phyloP scores from a whole-genome alignment of 352 stramenopile species.

The Globisporangium splendens region DNA sequence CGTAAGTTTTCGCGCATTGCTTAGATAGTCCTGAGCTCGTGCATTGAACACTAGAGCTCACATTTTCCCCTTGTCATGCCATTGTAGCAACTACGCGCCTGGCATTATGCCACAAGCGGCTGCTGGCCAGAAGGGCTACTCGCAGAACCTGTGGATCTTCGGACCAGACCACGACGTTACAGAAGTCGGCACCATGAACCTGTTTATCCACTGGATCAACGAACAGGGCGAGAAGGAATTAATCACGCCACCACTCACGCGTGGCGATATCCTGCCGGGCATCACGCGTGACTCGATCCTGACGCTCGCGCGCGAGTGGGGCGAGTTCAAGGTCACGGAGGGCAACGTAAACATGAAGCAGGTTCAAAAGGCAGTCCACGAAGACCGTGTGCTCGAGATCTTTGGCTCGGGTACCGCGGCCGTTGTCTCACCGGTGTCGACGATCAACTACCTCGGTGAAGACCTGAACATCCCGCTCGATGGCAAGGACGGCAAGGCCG shows the following conservation, averaged over 20 bases:
- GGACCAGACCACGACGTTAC: conserved; percentile 89
- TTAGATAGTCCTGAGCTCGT: too few relatives aligned
- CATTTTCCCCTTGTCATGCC: too few relatives aligned
- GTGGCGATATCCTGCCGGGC: conserved; percentile 96
- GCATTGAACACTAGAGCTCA: too few relatives aligned
- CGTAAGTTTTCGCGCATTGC: conserved; percentile 28
- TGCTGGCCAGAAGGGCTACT: conserved; percentile 83
- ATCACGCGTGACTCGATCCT: conserved; percentile 96
- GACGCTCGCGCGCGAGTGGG: conserved; percentile 87
- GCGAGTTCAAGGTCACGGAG: conserved; percentile 94
- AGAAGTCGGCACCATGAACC: conserved; percentile 96
- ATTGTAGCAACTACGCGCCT: conserved; percentile 73
- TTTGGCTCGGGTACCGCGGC: conserved; percentile 96
- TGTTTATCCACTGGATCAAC: conserved; percentile 96
- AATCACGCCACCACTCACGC: conserved; percentile 92
- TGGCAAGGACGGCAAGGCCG: conserved; percentile 78
- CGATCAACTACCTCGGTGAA: conserved; percentile 93
- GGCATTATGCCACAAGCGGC: conserved; percentile 92
- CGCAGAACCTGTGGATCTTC: conserved; percentile 94
- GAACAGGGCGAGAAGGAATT: conserved; percentile 92
- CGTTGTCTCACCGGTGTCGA: conserved; percentile 92
- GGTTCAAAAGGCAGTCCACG: conserved; percentile 88
- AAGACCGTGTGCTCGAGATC: conserved; percentile 91
- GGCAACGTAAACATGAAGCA: conserved; percentile 93
- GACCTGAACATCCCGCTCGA: conserved; percentile 90